These are phyloP conservation scores for Vicia villosa DNA, from an alignment of 306 rosid genomes.

Conservation along the genomic window DNA sequence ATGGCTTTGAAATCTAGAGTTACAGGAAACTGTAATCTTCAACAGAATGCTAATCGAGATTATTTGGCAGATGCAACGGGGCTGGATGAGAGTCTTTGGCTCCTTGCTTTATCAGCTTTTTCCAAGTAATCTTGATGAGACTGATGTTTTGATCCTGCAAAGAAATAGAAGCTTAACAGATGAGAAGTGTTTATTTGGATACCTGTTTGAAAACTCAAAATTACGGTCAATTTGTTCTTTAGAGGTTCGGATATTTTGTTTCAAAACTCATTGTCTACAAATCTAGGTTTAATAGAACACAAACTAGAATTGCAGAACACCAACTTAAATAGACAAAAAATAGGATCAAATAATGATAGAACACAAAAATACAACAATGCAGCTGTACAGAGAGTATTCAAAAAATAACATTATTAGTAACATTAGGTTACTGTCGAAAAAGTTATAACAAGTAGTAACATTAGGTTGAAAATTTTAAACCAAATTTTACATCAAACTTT, in stretches of 20 bases:
- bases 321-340: not conserved
- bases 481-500: not conserved
- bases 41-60: slow-evolving; percentile 40
- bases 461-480: not conserved
- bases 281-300: not conserved
- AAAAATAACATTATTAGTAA: too few species aligned
- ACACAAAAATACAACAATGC: not conserved
- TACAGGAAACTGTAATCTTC: slow-evolving; percentile 19
- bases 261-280: not conserved
- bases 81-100: slow-evolving; percentile 82
- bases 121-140: slow-evolving; percentile 98
- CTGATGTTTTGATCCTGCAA: slow-evolving; percentile 74
- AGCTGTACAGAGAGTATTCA: not conserved
- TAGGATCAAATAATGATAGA: not conserved
- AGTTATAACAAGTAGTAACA: too few species aligned
- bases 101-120: slow-evolving; percentile 91
- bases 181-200: not conserved
- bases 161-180: slow-evolving; percentile 29
- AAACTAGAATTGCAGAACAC: not conserved
- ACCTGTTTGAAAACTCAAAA: not conserved
- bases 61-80: slow-evolving; percentile 62
- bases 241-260: not conserved
- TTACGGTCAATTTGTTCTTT: not conserved
- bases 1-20: slow-evolving; percentile 24
- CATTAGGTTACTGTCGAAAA: too few species aligned